phyloP scores from a whole-genome alignment of 2,329 filamentous ascomycete species.

The Anthostomella pinea region DNA sequence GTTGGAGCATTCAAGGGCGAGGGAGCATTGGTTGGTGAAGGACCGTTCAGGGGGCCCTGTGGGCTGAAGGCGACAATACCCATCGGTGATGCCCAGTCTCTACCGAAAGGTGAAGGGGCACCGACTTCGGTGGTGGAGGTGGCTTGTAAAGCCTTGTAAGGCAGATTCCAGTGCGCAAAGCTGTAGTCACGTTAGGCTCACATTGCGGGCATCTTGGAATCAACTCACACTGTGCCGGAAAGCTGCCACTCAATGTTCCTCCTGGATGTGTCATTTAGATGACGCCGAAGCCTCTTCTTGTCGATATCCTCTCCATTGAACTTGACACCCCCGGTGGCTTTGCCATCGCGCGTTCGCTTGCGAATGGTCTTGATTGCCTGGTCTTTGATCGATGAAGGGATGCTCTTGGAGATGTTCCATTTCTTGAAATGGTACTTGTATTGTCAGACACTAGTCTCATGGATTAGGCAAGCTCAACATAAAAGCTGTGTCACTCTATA shows the following conservation, averaged over 20 bases:
- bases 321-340: slow-evolving; percentile 11
- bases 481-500: neutral
- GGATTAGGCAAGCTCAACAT: neutral
- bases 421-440: slow-evolving; percentile 34
- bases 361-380: slow-evolving; percentile 16
- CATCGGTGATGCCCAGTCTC: slow-evolving; percentile 17
- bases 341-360: slow-evolving; percentile 18
- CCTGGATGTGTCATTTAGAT: slow-evolving; percentile 16
- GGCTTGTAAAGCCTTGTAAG: slow-evolving; percentile 3
- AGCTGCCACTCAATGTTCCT: neutral
- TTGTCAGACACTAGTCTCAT: slow-evolving; percentile 24
- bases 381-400: slow-evolving; percentile 21
- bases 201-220: neutral
- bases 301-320: slow-evolving; percentile 27
- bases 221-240: neutral
- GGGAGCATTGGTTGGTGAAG: slow-evolving; percentile 11
- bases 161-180: slow-evolving; percentile 4
- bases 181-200: neutral
- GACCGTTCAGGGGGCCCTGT: neutral
- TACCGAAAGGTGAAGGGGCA: slow-evolving; percentile 3
- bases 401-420: slow-evolving; percentile 30
- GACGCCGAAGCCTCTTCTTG: slow-evolving; percentile 24
- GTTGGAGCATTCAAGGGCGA: slow-evolving; percentile 25
- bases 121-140: too few relatives aligned
- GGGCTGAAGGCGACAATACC: slow-evolving; percentile 18